Base-by-base conservation (phyloP, 2,329 filamentous ascomycete genomes). In the Thielaviopsis populi region DNA sequence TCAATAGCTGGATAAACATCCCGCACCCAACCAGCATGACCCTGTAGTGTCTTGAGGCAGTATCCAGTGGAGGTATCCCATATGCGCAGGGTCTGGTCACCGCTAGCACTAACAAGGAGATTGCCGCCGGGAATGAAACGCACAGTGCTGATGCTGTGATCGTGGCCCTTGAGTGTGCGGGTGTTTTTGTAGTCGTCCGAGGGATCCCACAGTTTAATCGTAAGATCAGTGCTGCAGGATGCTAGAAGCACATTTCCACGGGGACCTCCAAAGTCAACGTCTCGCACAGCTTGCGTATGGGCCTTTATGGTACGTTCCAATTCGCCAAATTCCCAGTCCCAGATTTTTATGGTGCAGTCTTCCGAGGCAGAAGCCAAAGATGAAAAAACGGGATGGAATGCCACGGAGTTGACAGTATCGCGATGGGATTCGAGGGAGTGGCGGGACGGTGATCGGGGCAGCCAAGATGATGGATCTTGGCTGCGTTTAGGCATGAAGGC, bases 31-130 rank as follows among this genome's bases (percentile, higher is more conserved):
- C 88, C 91, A 2, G 80, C 81, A 70, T 96, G 91, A 0, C 91
- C 91, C 37, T 84, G 81, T 67, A 96, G 80, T n/a, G 91, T 96
- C 73, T 89, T 91, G 53, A 96, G 81, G 71, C 91, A 96, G 73
- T 91, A 96, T 5, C 92, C 91, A 0, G 91, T 96, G 33, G 88
- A 91, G 30, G 92, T 88, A 71, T 96, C 91, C 91, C 92, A 96
- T 73, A 96, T 87, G 65, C 87, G 82, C 62, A 97, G 77, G 1
- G 88, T 88, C 73, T 87, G 87, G 73, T 96, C 91, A 72, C 91
- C 80, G 69, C 88, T 92, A 6, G 91, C 91, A 66, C 87, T 91
- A 11, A 94, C 90, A 1, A 96, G 80, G 17, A 95, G 80, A 70
- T 96, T 95, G 24, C 89, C 89, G 7, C 86, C 90, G 1, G 90